Percentiles rank a stretch among this genome's conserved stretches.
Evolutionary conservation across 192 early-diverging fungal species (phyloP).

Genomic region (Coemansia sp.): DNA sequence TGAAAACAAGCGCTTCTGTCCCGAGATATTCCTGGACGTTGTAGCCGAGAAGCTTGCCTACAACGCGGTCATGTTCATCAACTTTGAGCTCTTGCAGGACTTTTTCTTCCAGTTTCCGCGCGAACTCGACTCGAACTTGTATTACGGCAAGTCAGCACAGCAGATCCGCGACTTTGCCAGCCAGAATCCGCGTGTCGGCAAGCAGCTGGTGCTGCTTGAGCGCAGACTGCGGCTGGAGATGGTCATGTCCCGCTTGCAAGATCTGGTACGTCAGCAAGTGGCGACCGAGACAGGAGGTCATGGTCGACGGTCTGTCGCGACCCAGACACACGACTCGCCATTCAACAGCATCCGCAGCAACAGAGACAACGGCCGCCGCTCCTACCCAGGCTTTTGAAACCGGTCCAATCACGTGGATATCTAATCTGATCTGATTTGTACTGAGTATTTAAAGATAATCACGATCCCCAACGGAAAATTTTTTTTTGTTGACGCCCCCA

Average conservation of each 20-base stretch:
- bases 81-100: slow-evolving; percentile 95
- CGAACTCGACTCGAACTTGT: slow-evolving; percentile 88
- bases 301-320: background rate
- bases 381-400: slow-evolving; percentile 23
- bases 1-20: slow-evolving; percentile 88
- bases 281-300: slow-evolving; percentile 10
- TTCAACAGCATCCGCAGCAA: slow-evolving; percentile 10
- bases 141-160: slow-evolving; percentile 77
- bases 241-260: slow-evolving; percentile 57
- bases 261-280: slow-evolving; percentile 44
- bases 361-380: slow-evolving; percentile 9
- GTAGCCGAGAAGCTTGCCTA: slow-evolving; percentile 94
- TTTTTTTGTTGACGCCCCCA: background rate
- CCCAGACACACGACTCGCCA: background rate
- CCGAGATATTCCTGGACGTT: slow-evolving; percentile 89
- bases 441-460: background rate
- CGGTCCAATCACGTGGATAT: slow-evolving; percentile 5
- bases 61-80: slow-evolving; percentile 96
- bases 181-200: slow-evolving; percentile 81
- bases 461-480: slow-evolving; percentile 8
- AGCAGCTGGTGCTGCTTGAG: slow-evolving; percentile 86
- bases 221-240: slow-evolving; percentile 80
- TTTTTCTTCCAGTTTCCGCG: slow-evolving; percentile 98
- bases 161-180: slow-evolving; percentile 86
- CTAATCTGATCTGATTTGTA: background rate